A percentile compares a stretch with the other conserved stretches of the same genome.
These are phyloP conservation scores for Sporisorium scitamineum DNA, from an alignment of 1,284 basidiomycete genomes.

Conservation along the genomic window DNA sequence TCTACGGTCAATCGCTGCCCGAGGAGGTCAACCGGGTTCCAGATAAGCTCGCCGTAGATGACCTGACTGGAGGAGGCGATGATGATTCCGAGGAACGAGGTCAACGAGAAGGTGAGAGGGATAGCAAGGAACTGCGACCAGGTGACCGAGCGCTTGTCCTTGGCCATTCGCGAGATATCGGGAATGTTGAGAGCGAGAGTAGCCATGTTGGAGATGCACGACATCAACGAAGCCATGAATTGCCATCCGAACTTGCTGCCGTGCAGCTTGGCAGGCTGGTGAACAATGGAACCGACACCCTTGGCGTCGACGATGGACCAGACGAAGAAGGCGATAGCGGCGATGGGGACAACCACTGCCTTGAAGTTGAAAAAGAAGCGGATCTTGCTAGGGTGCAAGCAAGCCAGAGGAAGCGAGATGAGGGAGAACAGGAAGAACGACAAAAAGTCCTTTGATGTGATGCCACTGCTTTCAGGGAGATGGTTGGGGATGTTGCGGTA, in stretches of 20 bases:
- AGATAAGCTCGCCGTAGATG: slow-evolving; percentile 82
- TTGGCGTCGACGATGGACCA: slow-evolving; percentile 82
- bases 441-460: slow-evolving; percentile 78
- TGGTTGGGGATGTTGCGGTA: slow-evolving; percentile 79
- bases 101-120: slow-evolving; percentile 80
- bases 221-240: slow-evolving; percentile 74
- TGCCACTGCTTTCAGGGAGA: slow-evolving; percentile 79
- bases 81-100: slow-evolving; percentile 85
- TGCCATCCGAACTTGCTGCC: slow-evolving; percentile 82
- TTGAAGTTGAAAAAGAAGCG: slow-evolving; percentile 85
- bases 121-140: slow-evolving; percentile 72
- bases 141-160: slow-evolving; percentile 36
- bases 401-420: slow-evolving; percentile 81
- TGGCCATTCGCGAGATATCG: slow-evolving; percentile 58
- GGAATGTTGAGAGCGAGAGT: slow-evolving; percentile 60
- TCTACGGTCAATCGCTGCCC: slow-evolving; percentile 77
- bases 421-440: slow-evolving; percentile 90
- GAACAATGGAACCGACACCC: slow-evolving; percentile 82
- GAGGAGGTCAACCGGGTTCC: slow-evolving; percentile 82
- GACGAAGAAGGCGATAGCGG: slow-evolving; percentile 78
- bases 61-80: slow-evolving; percentile 79
- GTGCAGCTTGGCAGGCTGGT: slow-evolving; percentile 76
- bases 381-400: slow-evolving; percentile 83
- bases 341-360: slow-evolving; percentile 74
- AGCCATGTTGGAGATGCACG: slow-evolving; percentile 56